Evolutionary conservation across 2,329 filamentous ascomycete species (phyloP), one percentile per base, ranked within the genome.

Genomic region (Fusarium papillatum): DNA sequence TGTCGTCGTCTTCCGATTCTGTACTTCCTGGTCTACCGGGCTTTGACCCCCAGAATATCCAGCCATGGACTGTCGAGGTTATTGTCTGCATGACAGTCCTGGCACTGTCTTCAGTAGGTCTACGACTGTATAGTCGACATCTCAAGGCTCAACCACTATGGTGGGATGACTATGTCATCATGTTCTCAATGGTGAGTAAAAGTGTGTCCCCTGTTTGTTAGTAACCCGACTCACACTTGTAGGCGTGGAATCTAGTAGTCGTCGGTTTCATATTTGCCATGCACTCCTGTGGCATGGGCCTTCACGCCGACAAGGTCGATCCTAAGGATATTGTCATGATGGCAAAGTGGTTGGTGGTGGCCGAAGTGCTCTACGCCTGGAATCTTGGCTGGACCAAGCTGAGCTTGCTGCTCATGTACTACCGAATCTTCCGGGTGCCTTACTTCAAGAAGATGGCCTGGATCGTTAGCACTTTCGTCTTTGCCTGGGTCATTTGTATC

Each of bases 101-200:
- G 31, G 84, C 86, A 3, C 72, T 85, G 22, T 43, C 82, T 1
- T 78, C 82, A 4, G 85, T 88, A 16, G 78, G 46, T n/a, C 77
- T 88, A 17, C 83, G 87, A 4, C 62, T 88, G 7, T 66, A 84
- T 34, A 85, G 85, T 67, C 85, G 87, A 14, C 82, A 82, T 61
- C 78, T 87, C 55, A 86, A 86, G 57, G 83, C 79, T 4, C 86
- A 87, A 67, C 77, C 79, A 69, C 76, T 88, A 7, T 88, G 87
- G 87, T 88, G 86, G 87, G 87, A 89, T 80, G 87, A 89, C 76
- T 88, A 83, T 77, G 82, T 87, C 78, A 86, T 89, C 67, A 68
- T 88, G 0, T 87, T 85, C 63, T 88, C 87, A 1, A 86, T 87
- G 87, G 87, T 88, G 65, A 70, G 73, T 16, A 19, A 24, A 17